Evolutionary conservation across 2,329 filamentous ascomycete species (phyloP).

Genomic region (Alternaria brassicae): DNA sequence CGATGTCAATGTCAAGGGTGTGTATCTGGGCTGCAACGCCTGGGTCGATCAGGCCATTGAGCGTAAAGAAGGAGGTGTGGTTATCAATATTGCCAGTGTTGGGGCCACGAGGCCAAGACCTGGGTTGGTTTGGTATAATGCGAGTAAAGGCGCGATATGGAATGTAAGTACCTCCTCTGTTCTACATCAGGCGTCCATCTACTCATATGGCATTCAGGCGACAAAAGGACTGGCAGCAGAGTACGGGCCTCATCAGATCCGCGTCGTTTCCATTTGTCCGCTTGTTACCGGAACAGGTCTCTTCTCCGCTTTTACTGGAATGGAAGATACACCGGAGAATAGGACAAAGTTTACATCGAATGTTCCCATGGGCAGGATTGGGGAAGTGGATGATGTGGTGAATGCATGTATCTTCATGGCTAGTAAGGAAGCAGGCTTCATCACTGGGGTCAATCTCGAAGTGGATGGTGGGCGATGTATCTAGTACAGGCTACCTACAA

Average conservation of each 20-base stretch:
- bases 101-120: constrained; percentile 68
- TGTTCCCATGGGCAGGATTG: constrained; percentile 66
- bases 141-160: constrained; percentile 70
- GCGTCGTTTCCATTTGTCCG: constrained; percentile 75
- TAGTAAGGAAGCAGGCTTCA: constrained; percentile 65
- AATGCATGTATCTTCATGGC: constrained; percentile 65
- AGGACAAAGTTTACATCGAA: constrained; percentile 61
- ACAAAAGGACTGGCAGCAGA: constrained; percentile 75
- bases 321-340: constrained; percentile 66
- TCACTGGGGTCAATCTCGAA: constrained; percentile 61
- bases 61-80: constrained; percentile 63
- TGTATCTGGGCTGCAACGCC: constrained; percentile 67
- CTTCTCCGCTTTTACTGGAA: constrained; percentile 65
- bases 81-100: constrained; percentile 72
- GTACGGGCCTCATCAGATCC: constrained; percentile 74
- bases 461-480: constrained; percentile 52
- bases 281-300: constrained; percentile 72
- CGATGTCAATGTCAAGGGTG: constrained; percentile 72
- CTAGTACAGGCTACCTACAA: constrained; percentile 13
- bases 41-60: constrained; percentile 68
- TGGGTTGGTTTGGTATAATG: constrained; percentile 73
- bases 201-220: constrained; percentile 46
- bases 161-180: constrained; percentile 52
- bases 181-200: neutral
- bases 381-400: constrained; percentile 66